These are phyloP conservation scores for Aphelidium insulamus DNA, from an alignment of 371 early-diverging fungal species.

Conservation along the genomic window DNA sequence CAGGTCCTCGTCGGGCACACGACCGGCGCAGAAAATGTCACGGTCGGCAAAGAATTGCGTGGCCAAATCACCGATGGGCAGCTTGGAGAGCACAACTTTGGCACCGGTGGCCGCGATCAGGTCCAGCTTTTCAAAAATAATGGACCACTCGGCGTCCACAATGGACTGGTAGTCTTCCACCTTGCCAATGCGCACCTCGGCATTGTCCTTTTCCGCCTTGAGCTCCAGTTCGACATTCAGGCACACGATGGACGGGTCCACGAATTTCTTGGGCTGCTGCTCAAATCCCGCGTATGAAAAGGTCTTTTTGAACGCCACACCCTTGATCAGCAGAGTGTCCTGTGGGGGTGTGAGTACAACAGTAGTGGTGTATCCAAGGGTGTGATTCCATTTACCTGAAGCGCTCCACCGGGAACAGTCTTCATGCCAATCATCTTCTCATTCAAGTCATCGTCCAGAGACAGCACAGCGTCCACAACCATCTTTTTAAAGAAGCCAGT, in stretches of 20 bases:
- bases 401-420: slow-evolving; percentile 93
- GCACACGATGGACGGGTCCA: slow-evolving; percentile 80
- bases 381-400: slow-evolving; percentile 24
- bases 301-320: slow-evolving; percentile 99
- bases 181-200: slow-evolving; percentile 95
- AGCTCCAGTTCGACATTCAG: slow-evolving; percentile 98
- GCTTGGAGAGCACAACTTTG: slow-evolving; percentile 94
- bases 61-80: slow-evolving; percentile 98
- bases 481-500: slow-evolving; percentile 95
- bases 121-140: slow-evolving; percentile 97
- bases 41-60: slow-evolving; percentile 99
- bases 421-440: slow-evolving; percentile 94
- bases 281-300: slow-evolving; percentile 99
- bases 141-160: slow-evolving; percentile 99
- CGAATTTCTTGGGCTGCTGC: slow-evolving; percentile 96
- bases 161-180: slow-evolving; percentile 96
- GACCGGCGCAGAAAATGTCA: slow-evolving; percentile 98
- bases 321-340: slow-evolving; percentile 88
- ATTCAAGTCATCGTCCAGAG: slow-evolving; percentile 73
- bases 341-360: too few relatives aligned
- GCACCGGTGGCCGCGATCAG: slow-evolving; percentile 94
- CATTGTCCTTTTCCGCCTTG: slow-evolving; percentile 99
- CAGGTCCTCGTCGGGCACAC: slow-evolving; percentile 86
- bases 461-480: slow-evolving; percentile 93
- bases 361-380: neutral